Evolutionary conservation across 352 stramenopile species (phyloP).

Genomic region (Phytophthora hibernalis): DNA sequence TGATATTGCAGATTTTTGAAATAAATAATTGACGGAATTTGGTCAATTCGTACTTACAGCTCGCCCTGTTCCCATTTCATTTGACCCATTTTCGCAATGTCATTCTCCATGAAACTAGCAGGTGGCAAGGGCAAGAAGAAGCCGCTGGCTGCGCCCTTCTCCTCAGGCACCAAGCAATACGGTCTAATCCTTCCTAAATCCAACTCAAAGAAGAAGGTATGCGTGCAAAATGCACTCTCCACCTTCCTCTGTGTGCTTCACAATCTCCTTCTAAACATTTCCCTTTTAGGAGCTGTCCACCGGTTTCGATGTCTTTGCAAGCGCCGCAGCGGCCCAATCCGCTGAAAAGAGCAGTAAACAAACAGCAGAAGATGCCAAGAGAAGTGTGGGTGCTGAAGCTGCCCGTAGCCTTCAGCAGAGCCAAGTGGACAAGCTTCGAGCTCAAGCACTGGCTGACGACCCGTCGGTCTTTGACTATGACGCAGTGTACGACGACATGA

Average conservation of each 20-base stretch:
- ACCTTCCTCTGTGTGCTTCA: neutral
- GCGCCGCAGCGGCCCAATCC: constrained; percentile 29
- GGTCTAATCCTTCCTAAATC: constrained; percentile 50
- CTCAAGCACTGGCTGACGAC: constrained; percentile 76
- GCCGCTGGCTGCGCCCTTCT: constrained; percentile 19
- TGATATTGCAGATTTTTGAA: too few species aligned
- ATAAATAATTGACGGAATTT: too few species aligned
- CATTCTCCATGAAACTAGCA: constrained; percentile 74
- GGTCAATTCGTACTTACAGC: too few species aligned
- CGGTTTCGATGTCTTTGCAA: constrained; percentile 30
- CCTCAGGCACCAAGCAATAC: constrained; percentile 44
- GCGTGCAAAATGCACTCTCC: neutral
- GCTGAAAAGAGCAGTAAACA: constrained; percentile 3
- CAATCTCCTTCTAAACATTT: constrained; percentile 22
- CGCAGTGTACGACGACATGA: constrained; percentile 89
- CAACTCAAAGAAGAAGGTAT: constrained; percentile 48
- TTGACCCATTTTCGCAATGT: constrained; percentile 32
- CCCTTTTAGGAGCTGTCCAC: constrained; percentile 28
- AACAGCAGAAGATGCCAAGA: constrained; percentile 3
- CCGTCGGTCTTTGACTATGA: constrained; percentile 93
- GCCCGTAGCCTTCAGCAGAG: constrained; percentile 58
- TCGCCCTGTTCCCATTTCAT: too few species aligned
- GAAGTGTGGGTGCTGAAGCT: constrained; percentile 54
- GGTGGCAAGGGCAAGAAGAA: constrained; percentile 48
- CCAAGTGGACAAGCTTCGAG: constrained; percentile 57